Evolutionary conservation across 2,329 filamentous ascomycete species (phyloP), one percentile per base, ranked within the genome.

Genomic region (Colletotrichum godetiae): DNA sequence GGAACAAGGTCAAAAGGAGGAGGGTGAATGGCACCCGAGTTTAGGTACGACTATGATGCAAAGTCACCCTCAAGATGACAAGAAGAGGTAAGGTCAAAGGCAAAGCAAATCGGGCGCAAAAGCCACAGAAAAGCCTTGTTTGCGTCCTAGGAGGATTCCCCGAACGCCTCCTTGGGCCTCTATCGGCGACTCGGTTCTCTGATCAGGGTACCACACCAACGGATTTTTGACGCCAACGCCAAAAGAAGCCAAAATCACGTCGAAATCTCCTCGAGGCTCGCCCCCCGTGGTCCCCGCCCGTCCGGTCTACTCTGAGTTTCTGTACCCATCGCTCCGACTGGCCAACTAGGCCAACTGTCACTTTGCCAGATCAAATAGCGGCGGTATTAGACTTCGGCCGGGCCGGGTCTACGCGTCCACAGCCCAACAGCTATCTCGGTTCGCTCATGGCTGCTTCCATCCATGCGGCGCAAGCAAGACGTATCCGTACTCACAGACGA

Each of bases 341-440:
- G 49, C 22, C 22, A n/a, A n/a, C 31, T 31, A 11, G 42, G 46
- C 22, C 49, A 19, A 56, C 46, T 46, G 15, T 19, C 24, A 37
- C 55, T 73, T 55, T 24, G 35, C 59, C 67, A 15, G 22, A 27
- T 27, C 49, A 65, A 56, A 70, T 70, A 52, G 60, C 70, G 55
- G 22, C 56, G 42, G 60, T 42, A 15, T 60, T 52, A 57, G 33
- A 65, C 70, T 61, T 70, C 56, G 70, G 70, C 46, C 70, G 60
- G n/a, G 42, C 70, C 67, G 70, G 59, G 67, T 37, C 67, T 49
- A 73, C 70, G 59, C 66, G 33, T 59, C 60, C 24, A 55, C 24
- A 55, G 11, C 12, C 37, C 35, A 31, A 13, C 35, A 57, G 7
- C 19, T 37, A 12, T 27, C 64, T 19, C 35, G 33, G 33, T 27